Base-by-base conservation (phyloP, 176 grass and related monocot species). In the Musa beccarii region DNA sequence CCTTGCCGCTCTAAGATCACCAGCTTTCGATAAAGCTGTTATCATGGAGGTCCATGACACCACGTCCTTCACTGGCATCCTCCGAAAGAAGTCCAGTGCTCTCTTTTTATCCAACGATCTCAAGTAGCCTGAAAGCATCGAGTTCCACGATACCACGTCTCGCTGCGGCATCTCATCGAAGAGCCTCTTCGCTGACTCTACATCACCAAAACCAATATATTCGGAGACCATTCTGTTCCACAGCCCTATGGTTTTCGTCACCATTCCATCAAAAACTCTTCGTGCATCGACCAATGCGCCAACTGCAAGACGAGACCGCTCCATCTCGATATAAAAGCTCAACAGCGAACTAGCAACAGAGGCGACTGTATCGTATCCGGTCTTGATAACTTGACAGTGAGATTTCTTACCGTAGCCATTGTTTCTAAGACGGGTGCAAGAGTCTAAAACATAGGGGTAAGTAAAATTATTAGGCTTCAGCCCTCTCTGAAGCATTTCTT, bases 61-160 rank as follows among this genome's bases (percentile, higher is more conserved):
- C 1, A 80, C 28, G 53, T 84, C 14, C 76, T 65, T 85, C 52
- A 12, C 66, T 0, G 82, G 84, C 79, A 90, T 90, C 13, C 3
- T 81, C 10, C 51, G 49, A 15, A 84, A 90, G 10, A 90, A 70
- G 14, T 80, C 68, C 63, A 77, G 72, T 0, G 85, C 79, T 0
- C 49, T 26, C 14, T n/a, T 49, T 6, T 80, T 1, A 50, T 90
- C 66, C 0, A 11, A 12, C 2, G 67, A 23, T 71, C 10, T 87
- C 21, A 84, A 72, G 55, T 73, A 81, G 0, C 68, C 76, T 0
- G 75, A 74, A 21, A 90, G 81, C 84, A 90, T 81, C 0, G 75
- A 25, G 70, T 90, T 90, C 88, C 88, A 90, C 3, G 88, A 90
- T 57, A 81, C 75, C 10, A 69, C 57, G 17, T 90, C 87, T 74